Percentiles rank a stretch among this genome's conserved stretches.
phyloP scores from a whole-genome alignment of 805 yeast genomes.

The Tetrapisispora nanseiensis region DNA sequence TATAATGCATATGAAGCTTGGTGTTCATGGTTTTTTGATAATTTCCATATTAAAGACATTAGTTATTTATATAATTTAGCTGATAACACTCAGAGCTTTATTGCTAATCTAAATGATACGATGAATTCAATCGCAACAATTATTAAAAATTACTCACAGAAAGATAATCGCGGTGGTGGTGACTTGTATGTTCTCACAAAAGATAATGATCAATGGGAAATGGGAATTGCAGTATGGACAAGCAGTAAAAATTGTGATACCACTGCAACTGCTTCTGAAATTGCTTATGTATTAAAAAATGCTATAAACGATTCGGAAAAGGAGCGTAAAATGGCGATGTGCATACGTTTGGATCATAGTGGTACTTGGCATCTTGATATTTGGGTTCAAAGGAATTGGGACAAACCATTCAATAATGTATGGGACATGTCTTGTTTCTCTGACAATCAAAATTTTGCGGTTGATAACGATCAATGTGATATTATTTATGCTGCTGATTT shows the following conservation, averaged over 20 bases:
- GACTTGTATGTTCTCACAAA: slow-evolving; percentile 2
- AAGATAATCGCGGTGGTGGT: slow-evolving; percentile 1
- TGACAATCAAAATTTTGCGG: too few relatives aligned
- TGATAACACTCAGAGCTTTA: background rate
- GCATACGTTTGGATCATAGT: slow-evolving; percentile 4
- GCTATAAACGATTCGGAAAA: slow-evolving; percentile 1
- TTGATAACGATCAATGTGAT: too few relatives aligned
- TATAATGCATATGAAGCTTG: background rate
- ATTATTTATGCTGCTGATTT: too few relatives aligned
- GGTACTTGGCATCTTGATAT: slow-evolving; percentile 5
- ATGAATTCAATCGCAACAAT: background rate
- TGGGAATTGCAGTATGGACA: slow-evolving; percentile 2
- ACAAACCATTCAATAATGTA: slow-evolving; percentile 1
- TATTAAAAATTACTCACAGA: background rate
- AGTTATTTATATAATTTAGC: background rate
- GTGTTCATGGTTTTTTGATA: background rate
- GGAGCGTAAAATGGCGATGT: slow-evolving; percentile 4
- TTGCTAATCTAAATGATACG: background rate
- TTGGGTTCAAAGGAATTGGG: slow-evolving; percentile 3
- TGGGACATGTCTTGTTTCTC: slow-evolving; percentile 5
- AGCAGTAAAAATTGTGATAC: slow-evolving; percentile 5
- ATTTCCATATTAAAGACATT: background rate
- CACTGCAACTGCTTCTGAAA: background rate
- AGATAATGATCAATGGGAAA: slow-evolving; percentile 6
- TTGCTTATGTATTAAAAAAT: background rate